Evolutionary conservation across 2,329 filamentous ascomycete species (phyloP).

Genomic region (Podosphaera fusca): DNA sequence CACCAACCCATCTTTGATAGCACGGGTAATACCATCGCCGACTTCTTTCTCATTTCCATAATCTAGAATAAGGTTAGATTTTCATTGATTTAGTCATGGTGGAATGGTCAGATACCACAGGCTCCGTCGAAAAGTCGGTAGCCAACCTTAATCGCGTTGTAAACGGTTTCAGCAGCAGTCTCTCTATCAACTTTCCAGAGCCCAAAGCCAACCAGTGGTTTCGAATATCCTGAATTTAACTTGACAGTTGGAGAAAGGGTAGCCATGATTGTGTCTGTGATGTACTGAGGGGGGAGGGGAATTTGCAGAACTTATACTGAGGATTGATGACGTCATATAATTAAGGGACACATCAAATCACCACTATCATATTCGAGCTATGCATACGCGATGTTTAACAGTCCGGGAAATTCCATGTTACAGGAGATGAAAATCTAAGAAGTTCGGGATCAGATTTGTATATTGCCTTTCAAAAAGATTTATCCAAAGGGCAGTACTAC

Average conservation of each 20-base stretch:
- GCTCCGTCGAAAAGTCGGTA: conserved; percentile 38
- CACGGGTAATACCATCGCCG: conserved; percentile 53
- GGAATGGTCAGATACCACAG: conserved; percentile 21
- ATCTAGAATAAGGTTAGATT: conserved; percentile 24
- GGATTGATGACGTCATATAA: no score
- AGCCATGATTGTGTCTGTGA: not conserved
- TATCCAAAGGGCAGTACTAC: no score
- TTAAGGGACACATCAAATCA: no score
- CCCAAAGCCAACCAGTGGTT: conserved; percentile 39
- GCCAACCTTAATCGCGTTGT: conserved; percentile 37
- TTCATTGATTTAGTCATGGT: not conserved
- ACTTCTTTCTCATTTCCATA: conserved; percentile 67
- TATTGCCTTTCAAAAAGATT: no score
- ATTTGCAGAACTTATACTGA: no score
- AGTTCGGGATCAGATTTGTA: no score
- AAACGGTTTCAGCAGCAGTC: conserved; percentile 40
- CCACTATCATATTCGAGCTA: no score
- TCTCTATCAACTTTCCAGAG: conserved; percentile 48
- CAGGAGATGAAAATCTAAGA: no score
- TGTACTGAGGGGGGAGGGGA: no score
- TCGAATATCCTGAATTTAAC: conserved; percentile 25
- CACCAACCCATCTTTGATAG: conserved; percentile 60
- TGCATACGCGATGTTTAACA: no score
- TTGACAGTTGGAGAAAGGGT: conserved; percentile 18
- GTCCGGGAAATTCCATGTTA: no score